A percentile compares a stretch with the other conserved stretches of the same genome.
These are phyloP conservation scores for Chaetomiaceae sp. DNA, from an alignment of 2,329 filamentous ascomycete genomes.

Conservation along the genomic window DNA sequence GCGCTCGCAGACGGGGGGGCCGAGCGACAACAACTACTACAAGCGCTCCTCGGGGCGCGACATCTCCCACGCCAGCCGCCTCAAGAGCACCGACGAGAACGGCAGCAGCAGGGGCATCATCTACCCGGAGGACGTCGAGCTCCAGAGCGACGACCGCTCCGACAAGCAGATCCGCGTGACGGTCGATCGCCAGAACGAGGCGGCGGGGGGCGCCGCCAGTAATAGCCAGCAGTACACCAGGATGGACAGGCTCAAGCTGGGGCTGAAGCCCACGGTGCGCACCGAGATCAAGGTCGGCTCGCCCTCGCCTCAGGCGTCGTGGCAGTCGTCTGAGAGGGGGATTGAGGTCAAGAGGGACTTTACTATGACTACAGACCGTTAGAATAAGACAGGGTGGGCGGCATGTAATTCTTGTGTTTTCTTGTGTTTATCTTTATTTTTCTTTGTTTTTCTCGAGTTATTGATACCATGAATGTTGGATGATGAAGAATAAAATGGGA, in stretches of 20 bases:
- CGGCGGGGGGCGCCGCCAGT: not conserved
- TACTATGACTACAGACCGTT: constrained; percentile 9
- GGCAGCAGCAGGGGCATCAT: constrained; percentile 19
- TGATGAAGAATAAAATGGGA: too few relatives aligned
- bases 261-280: constrained; percentile 19
- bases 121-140: constrained; percentile 23
- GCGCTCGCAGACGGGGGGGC: constrained; percentile 4
- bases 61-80: constrained; percentile 9
- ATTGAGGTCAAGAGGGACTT: constrained; percentile 20
- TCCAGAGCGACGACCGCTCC: constrained; percentile 22
- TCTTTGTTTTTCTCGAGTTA: constrained; percentile 6
- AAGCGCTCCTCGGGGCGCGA: constrained; percentile 17
- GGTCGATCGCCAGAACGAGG: not conserved
- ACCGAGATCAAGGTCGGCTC: constrained; percentile 22
- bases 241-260: constrained; percentile 14
- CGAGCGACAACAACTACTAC: constrained; percentile 18
- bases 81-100: constrained; percentile 12
- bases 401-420: not conserved
- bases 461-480: too few relatives aligned
- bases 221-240: not conserved
- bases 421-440: too few relatives aligned
- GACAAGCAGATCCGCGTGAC: constrained; percentile 17
- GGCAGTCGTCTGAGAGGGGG: not conserved
- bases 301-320: not conserved
- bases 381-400: too few relatives aligned